phyloP scores from a whole-genome alignment of 225 moss, liverwort and hornwort genomes.

The Ulota crispa region DNA sequence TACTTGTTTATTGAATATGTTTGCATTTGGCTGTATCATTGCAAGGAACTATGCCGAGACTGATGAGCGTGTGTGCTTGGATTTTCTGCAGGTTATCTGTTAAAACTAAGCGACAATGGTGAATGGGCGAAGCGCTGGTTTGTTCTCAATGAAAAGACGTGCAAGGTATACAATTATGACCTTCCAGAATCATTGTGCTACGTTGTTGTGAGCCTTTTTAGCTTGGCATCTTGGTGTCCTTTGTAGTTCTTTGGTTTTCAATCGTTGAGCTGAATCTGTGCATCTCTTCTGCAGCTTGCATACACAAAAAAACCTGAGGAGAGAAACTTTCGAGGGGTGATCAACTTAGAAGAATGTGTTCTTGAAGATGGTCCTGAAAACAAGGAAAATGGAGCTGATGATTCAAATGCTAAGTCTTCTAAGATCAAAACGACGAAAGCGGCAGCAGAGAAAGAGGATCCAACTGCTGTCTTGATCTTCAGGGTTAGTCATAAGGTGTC shows the following conservation, averaged over 20 bases:
- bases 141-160: constrained; percentile 94
- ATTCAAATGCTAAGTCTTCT: constrained; percentile 36
- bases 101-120: constrained; percentile 71
- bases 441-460: constrained; percentile 74
- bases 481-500: constrained; percentile 98
- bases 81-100: constrained; percentile 65
- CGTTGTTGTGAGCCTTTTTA: neutral
- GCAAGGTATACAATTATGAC: constrained; percentile 55
- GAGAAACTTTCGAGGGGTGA: constrained; percentile 84
- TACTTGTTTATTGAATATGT: neutral
- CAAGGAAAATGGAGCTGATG: constrained; percentile 70
- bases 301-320: constrained; percentile 98
- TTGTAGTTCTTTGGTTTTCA: neutral
- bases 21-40: neutral
- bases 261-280: neutral
- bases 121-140: constrained; percentile 95
- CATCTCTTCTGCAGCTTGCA: constrained; percentile 63
- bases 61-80: neutral
- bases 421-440: constrained; percentile 64
- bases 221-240: neutral
- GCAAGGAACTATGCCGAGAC: neutral
- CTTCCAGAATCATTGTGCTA: neutral
- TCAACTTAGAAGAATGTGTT: constrained; percentile 86
- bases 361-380: constrained; percentile 83
- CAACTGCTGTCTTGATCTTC: constrained; percentile 70